Evolutionary conservation across 129 eudicot species (phyloP).

Genomic region (Pittosporum tobira): DNA sequence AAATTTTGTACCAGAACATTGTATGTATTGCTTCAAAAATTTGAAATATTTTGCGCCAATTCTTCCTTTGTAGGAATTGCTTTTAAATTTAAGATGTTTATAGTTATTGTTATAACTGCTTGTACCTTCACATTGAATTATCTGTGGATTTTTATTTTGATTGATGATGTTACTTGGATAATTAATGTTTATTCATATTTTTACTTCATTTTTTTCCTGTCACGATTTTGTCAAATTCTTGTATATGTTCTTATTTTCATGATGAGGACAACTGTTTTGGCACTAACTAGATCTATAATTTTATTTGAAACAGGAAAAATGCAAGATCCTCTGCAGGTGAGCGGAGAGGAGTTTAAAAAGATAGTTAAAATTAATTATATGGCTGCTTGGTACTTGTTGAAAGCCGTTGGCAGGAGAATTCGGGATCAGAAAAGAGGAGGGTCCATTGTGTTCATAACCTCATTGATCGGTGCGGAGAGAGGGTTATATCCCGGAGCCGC

Average conservation of each 20-base stretch:
- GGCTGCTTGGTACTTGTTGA: constrained; percentile 77
- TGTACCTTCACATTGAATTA: neutral
- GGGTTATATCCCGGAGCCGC: constrained; percentile 89
- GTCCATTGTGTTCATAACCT: constrained; percentile 69
- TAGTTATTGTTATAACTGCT: neutral
- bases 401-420: constrained; percentile 66
- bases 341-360: constrained; percentile 72
- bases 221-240: neutral
- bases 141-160: neutral
- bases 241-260: neutral
- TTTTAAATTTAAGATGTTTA: neutral
- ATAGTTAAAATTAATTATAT: constrained; percentile 66
- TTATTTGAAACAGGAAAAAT: constrained; percentile 68
- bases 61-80: neutral
- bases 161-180: neutral
- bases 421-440: constrained; percentile 86
- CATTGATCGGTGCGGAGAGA: constrained; percentile 87
- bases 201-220: neutral
- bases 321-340: constrained; percentile 55
- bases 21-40: neutral
- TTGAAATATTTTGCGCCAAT: neutral
- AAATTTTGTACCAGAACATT: neutral
- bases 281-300: constrained; percentile 2
- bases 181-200: too few species aligned
- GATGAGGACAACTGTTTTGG: neutral